A percentile compares a stretch with the other conserved stretches of the same genome.
phyloP scores from a whole-genome alignment of 345 rosid genomes.

The Cardiospermum halicacabum region DNA sequence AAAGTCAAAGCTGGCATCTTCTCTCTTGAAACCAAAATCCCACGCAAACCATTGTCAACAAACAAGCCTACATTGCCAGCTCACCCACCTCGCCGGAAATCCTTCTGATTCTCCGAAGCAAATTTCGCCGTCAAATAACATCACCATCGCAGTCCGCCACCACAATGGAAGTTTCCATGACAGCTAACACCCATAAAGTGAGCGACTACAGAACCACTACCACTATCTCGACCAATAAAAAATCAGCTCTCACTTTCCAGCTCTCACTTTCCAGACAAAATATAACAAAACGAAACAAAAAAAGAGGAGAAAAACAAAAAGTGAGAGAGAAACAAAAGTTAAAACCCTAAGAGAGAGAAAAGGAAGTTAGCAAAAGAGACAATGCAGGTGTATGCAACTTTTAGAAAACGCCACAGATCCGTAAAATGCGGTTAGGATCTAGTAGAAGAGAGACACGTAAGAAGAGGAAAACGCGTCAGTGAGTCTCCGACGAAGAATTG shows the following conservation, averaged over 20 bases:
- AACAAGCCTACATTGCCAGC: slow-evolving; percentile 15
- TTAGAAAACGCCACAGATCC: slow-evolving; percentile 45
- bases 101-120: slow-evolving; percentile 17
- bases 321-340: neutral
- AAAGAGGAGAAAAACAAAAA: neutral
- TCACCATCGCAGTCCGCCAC: slow-evolving; percentile 29
- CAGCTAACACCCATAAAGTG: neutral
- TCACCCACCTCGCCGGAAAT: slow-evolving; percentile 15
- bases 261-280: neutral
- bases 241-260: slow-evolving; percentile 6
- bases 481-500: neutral
- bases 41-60: slow-evolving; percentile 45
- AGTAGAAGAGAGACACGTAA: neutral
- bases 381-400: slow-evolving; percentile 20
- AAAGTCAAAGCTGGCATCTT: slow-evolving; percentile 43
- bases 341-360: slow-evolving; percentile 53
- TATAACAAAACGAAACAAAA: too few species aligned
- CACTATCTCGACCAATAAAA: neutral
- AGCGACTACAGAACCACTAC: neutral
- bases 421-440: slow-evolving; percentile 51
- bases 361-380: neutral
- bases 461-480: neutral
- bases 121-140: slow-evolving; percentile 16
- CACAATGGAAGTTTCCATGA: slow-evolving; percentile 16
- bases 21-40: slow-evolving; percentile 29